These are phyloP conservation scores for Clathrus columnatus DNA, from an alignment of 768 basidiomycete genomes.

Conservation along the genomic window DNA sequence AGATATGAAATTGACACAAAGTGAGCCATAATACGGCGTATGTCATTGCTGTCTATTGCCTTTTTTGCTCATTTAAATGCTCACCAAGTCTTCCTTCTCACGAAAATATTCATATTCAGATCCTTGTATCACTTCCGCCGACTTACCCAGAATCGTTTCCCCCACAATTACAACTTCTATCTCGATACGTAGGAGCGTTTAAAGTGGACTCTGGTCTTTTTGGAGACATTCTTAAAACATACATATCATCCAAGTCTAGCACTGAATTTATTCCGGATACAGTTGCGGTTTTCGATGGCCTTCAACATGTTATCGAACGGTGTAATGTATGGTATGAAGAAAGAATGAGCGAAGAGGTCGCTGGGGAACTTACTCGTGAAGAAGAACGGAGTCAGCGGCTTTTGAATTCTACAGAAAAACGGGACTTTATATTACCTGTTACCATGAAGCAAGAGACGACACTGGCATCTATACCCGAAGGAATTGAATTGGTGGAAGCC, in stretches of 20 bases:
- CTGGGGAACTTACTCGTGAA: slow-evolving; percentile 46
- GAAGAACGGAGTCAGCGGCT: slow-evolving; percentile 31
- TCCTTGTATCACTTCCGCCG: slow-evolving; percentile 36
- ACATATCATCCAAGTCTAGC: slow-evolving; percentile 58
- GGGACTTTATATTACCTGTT: neutral
- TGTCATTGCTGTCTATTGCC: slow-evolving; percentile 12
- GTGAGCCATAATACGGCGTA: slow-evolving; percentile 42
- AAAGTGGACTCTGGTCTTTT: slow-evolving; percentile 68
- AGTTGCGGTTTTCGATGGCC: slow-evolving; percentile 82
- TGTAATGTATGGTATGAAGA: slow-evolving; percentile 65
- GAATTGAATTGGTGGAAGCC: slow-evolving; percentile 57
- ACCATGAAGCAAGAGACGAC: neutral
- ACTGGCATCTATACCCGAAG: slow-evolving; percentile 38
- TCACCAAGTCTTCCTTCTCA: slow-evolving; percentile 35
- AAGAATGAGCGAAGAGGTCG: slow-evolving; percentile 47
- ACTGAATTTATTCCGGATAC: slow-evolving; percentile 68
- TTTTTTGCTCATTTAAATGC: neutral
- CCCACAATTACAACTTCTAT: slow-evolving; percentile 79
- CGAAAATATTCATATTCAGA: slow-evolving; percentile 23
- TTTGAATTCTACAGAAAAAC: slow-evolving; percentile 7
- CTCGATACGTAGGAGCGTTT: slow-evolving; percentile 74
- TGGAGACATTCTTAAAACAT: slow-evolving; percentile 69
- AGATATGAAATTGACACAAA: slow-evolving; percentile 58
- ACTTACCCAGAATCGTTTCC: slow-evolving; percentile 60
- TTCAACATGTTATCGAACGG: slow-evolving; percentile 64